phyloP scores from a whole-genome alignment of 352 stramenopile species.

The Achlya hypogyna region DNA sequence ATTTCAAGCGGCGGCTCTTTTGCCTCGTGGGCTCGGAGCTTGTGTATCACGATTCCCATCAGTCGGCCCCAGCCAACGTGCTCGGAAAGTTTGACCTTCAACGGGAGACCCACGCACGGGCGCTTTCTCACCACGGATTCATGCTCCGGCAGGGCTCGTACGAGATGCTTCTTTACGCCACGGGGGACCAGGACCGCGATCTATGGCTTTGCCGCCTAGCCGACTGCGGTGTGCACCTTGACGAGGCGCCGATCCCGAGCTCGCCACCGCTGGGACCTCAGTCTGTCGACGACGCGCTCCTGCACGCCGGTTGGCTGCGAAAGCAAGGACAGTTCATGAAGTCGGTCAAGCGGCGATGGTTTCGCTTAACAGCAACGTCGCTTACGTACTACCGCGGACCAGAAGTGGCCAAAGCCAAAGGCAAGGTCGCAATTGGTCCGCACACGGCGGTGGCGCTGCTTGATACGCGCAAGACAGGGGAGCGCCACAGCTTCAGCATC shows the following conservation, averaged over 20 bases:
- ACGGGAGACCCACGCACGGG: conserved; percentile 53
- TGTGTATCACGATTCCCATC: conserved; percentile 77
- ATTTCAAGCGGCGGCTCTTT: conserved; percentile 81
- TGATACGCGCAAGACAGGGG: conserved; percentile 73
- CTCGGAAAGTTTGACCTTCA: conserved; percentile 61
- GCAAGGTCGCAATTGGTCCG: conserved; percentile 43
- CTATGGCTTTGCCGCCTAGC: conserved; percentile 75
- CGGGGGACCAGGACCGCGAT: conserved; percentile 66
- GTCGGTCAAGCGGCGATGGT: conserved; percentile 80
- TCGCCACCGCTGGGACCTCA: conserved; percentile 44
- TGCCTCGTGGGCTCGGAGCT: conserved; percentile 80
- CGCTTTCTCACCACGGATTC: conserved; percentile 65
- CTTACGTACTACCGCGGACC: conserved; percentile 75
- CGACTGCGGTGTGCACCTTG: conserved; percentile 60
- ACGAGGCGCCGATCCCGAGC: conserved; percentile 45
- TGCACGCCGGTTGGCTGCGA: conserved; percentile 75
- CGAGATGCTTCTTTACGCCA: conserved; percentile 70
- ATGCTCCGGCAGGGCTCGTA: conserved; percentile 61
- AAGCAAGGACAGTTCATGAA: conserved; percentile 81
- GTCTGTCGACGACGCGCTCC: conserved; percentile 35
- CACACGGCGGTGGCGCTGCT: conserved; percentile 45
- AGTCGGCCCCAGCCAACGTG: conserved; percentile 47
- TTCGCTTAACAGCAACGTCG: conserved; percentile 52
- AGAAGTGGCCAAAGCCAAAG: conserved; percentile 62
- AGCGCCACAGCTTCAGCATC: conserved; percentile 74